phyloP scores from a whole-genome alignment of 768 basidiomycete genomes.

The Coprinellus micaceus region DNA sequence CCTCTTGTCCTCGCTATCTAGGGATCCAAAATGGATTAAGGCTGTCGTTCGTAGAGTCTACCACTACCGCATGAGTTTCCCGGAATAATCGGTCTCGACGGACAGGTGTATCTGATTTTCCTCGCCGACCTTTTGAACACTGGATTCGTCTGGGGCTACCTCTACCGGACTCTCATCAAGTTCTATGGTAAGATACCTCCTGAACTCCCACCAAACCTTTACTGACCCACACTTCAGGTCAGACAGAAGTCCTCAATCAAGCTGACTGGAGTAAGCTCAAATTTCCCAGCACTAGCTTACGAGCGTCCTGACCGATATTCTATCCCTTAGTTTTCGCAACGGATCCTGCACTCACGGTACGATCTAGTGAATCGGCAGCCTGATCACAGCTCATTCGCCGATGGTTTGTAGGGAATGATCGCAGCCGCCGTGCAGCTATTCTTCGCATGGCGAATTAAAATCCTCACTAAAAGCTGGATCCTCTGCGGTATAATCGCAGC shows the following conservation, averaged over 20 bases:
- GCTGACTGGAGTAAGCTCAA: slow-evolving; percentile 18
- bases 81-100: not conserved
- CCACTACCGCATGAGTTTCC: too few species aligned
- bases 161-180: slow-evolving; percentile 45
- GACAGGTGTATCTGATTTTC: slow-evolving; percentile 42
- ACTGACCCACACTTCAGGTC: too few species aligned
- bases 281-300: too few species aligned
- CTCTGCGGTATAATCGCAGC: not conserved
- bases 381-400: not conserved
- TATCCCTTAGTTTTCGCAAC: not conserved
- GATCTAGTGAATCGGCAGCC: slow-evolving; percentile 4
- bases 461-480: slow-evolving; percentile 19
- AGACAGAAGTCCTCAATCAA: slow-evolving; percentile 19
- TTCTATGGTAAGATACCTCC: slow-evolving; percentile 36
- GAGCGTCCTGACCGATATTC: too few species aligned
- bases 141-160: slow-evolving; percentile 39
- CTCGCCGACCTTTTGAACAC: slow-evolving; percentile 47
- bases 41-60: slow-evolving; percentile 29
- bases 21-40: slow-evolving; percentile 48
- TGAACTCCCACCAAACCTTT: not conserved
- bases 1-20: slow-evolving; percentile 47
- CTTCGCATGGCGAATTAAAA: slow-evolving; percentile 36
- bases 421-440: slow-evolving; percentile 44
- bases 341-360: slow-evolving; percentile 46
- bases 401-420: slow-evolving; percentile 36